Evolutionary conservation across 139 green algal genomes (phyloP).

Genomic region (Choricystis sp.): DNA sequence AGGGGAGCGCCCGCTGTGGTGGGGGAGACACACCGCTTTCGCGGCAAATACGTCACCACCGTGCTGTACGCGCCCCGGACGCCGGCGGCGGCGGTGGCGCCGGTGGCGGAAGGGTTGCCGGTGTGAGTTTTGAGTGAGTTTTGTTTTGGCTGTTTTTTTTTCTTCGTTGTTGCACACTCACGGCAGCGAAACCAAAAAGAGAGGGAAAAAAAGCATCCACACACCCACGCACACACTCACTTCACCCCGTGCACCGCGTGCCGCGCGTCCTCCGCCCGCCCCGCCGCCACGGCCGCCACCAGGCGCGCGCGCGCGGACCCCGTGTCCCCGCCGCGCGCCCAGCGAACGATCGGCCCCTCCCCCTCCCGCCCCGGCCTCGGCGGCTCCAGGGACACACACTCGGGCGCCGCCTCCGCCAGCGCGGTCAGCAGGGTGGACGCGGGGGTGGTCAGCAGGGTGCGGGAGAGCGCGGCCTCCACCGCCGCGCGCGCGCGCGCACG

Average conservation of each 20-base stretch:
- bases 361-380: background rate
- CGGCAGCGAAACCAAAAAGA: too few species aligned
- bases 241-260: background rate
- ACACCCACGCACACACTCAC: too few species aligned
- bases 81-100: background rate
- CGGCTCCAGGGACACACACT: background rate
- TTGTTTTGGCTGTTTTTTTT: background rate
- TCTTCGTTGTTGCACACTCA: background rate
- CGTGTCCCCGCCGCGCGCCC: too few species aligned
- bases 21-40: conserved; percentile 80
- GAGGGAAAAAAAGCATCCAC: too few species aligned
- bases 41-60: conserved; percentile 93
- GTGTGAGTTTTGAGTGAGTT: too few species aligned
- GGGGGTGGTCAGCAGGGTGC: background rate
- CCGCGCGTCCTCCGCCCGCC: background rate
- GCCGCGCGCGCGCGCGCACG: too few species aligned
- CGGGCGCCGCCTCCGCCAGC: background rate
- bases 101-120: background rate
- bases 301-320: too few species aligned
- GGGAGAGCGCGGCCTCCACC: background rate
- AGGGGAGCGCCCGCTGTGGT: conserved; percentile 57
- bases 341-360: background rate
- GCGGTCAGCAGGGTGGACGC: background rate
- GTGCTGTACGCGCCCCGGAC: conserved; percentile 58
- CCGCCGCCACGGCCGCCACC: background rate